phyloP scores from a whole-genome alignment of 352 stramenopile species.

The Phytophthora parvispora region DNA sequence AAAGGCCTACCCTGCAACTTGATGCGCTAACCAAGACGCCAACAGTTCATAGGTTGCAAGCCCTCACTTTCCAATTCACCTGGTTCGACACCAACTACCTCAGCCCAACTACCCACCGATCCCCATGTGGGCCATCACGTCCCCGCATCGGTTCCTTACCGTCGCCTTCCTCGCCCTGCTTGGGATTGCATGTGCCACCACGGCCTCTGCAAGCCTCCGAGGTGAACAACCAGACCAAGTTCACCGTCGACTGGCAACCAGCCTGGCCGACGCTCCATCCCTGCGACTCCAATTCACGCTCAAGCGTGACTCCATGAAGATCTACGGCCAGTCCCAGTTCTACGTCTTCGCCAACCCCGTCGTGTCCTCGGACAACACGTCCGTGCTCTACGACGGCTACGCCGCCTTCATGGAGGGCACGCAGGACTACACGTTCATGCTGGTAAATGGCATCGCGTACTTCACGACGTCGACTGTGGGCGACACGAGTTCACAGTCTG shows the following conservation, averaged over 20 bases:
- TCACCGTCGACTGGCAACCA: conserved; percentile 7
- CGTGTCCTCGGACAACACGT: conserved; percentile 12
- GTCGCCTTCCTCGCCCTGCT: conserved; percentile 1
- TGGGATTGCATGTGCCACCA: neutral
- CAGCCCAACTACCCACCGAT: neutral
- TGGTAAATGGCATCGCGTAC: conserved; percentile 35
- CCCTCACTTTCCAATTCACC: conserved; percentile 9
- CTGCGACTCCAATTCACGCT: conserved; percentile 31
- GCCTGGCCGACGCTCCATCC: conserved; percentile 20
- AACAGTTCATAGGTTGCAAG: neutral
- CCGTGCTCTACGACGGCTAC: conserved; percentile 31
- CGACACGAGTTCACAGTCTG: neutral
- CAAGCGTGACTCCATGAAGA: conserved; percentile 36
- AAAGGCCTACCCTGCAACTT: neutral
- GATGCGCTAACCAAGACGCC: neutral
- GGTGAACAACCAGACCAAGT: neutral
- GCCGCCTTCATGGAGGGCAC: conserved; percentile 16
- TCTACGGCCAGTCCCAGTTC: conserved; percentile 34
- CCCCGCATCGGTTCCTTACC: neutral
- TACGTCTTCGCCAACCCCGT: conserved; percentile 37
- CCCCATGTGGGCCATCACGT: neutral
- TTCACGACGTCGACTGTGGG: conserved; percentile 11
- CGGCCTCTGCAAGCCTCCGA: neutral
- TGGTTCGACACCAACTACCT: neutral
- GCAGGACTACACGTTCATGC: conserved; percentile 20